Evolutionary conservation across 768 basidiomycete genomes (phyloP).

Genomic region (Coprinellus micaceus): DNA sequence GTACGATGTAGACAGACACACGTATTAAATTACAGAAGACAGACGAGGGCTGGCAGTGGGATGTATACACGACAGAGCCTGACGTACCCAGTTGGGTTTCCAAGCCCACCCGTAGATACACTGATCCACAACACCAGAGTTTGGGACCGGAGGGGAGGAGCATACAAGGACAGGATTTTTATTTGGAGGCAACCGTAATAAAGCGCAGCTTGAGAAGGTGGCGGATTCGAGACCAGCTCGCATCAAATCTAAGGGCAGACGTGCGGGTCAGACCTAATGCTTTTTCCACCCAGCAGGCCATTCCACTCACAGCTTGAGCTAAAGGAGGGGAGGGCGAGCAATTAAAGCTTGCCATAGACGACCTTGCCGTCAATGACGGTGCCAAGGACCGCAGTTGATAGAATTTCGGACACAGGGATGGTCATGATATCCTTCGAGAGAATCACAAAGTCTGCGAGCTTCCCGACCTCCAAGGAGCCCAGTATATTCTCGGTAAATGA

Average conservation of each 20-base stretch:
- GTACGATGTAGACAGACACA: background rate
- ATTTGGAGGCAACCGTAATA: too few relatives aligned
- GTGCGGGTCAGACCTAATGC: too few relatives aligned
- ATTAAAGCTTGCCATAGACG: conserved; percentile 37
- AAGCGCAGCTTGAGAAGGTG: too few relatives aligned
- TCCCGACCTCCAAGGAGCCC: conserved; percentile 77
- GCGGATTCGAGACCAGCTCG: too few relatives aligned
- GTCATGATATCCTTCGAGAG: conserved; percentile 81
- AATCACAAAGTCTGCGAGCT: conserved; percentile 83
- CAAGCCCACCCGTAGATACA: background rate
- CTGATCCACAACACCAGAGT: background rate
- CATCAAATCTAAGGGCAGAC: too few relatives aligned
- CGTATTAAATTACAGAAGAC: background rate
- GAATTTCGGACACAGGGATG: conserved; percentile 52
- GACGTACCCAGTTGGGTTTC: background rate
- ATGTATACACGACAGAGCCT: conserved; percentile 1
- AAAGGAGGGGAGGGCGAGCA: too few relatives aligned
- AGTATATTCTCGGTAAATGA: conserved; percentile 70
- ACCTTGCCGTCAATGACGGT: conserved; percentile 75
- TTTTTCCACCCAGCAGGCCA: too few relatives aligned
- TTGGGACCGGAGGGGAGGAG: too few relatives aligned
- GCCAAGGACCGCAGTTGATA: conserved; percentile 62
- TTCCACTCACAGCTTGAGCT: too few relatives aligned
- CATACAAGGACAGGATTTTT: too few relatives aligned
- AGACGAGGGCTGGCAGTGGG: background rate